phyloP scores from a whole-genome alignment of 2,329 filamentous ascomycete species.

The Hypoxylon sp. region DNA sequence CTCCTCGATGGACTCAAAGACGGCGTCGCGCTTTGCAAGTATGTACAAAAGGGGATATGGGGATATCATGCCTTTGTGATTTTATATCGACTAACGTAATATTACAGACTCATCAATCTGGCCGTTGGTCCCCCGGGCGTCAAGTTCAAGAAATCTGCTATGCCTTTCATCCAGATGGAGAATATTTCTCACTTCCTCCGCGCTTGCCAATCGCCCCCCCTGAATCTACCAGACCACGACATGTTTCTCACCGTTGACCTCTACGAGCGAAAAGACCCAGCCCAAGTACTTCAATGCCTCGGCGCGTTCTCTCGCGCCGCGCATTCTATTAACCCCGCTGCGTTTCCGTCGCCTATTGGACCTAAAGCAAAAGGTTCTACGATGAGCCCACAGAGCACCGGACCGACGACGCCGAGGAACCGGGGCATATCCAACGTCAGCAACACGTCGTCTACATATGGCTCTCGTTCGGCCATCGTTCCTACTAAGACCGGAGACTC shows the following conservation, averaged over 20 bases:
- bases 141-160: conserved; percentile 90
- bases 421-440: conserved; percentile 70
- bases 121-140: conserved; percentile 82
- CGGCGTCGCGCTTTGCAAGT: conserved; percentile 94
- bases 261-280: conserved; percentile 94
- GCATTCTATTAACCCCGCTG: conserved; percentile 78
- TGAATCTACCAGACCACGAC: conserved; percentile 93
- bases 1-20: conserved; percentile 90
- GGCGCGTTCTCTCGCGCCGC: conserved; percentile 92
- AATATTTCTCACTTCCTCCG: conserved; percentile 97
- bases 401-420: conserved; percentile 64
- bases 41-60: conserved; percentile 53
- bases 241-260: conserved; percentile 97
- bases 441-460: conserved; percentile 68
- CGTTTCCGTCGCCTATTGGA: conserved; percentile 83
- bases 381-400: conserved; percentile 77
- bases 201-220: conserved; percentile 85
- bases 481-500: conserved; percentile 69
- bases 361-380: conserved; percentile 71
- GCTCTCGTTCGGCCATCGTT: conserved; percentile 58
- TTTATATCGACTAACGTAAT: conserved; percentile 43
- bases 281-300: conserved; percentile 94
- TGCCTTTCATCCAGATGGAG: conserved; percentile 99
- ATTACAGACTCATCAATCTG: conserved; percentile 82
- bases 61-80: conserved; percentile 5